Conservation (phyloP, 768 basidiomycete species). For the Termitomyces heimii region DNA sequence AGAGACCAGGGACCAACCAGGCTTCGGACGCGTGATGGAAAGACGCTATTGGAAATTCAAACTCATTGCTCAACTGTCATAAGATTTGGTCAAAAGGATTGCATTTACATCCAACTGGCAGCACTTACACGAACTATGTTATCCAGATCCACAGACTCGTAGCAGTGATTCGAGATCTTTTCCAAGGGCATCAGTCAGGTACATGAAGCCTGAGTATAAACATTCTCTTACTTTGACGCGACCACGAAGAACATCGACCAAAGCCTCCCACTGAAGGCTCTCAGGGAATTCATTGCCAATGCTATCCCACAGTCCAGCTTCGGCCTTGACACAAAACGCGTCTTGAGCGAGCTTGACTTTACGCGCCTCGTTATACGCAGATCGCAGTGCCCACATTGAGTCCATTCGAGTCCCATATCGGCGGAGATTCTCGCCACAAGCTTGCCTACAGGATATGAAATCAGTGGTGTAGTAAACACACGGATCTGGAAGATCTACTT, state of each 20-base stretch:
- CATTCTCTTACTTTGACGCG: constrained; percentile 61
- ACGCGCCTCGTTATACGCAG: constrained; percentile 74
- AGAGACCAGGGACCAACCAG: constrained; percentile 77
- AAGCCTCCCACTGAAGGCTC: constrained; percentile 63
- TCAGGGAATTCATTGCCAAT: constrained; percentile 54
- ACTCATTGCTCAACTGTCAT: constrained; percentile 78
- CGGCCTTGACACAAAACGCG: constrained; percentile 58
- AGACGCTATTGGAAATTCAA: constrained; percentile 75
- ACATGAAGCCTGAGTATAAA: neutral
- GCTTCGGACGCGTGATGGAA: constrained; percentile 89
- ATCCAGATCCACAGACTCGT: constrained; percentile 71
- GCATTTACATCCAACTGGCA: neutral
- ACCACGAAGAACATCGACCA: constrained; percentile 81
- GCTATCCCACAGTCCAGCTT: constrained; percentile 39
- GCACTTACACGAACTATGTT: constrained; percentile 55
- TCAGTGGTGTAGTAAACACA: neutral
- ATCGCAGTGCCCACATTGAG: constrained; percentile 67
- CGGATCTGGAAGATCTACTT: constrained; percentile 40
- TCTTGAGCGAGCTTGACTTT: constrained; percentile 68
- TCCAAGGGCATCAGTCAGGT: neutral
- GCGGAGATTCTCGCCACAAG: constrained; percentile 51
- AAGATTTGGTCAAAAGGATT: neutral
- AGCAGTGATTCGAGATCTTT: constrained; percentile 62
- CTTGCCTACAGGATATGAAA: constrained; percentile 36
- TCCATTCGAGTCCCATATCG: constrained; percentile 68